Conservation (phyloP, 2,329 filamentous ascomycete genomes). For the Aspergillus eucalypticola region DNA sequence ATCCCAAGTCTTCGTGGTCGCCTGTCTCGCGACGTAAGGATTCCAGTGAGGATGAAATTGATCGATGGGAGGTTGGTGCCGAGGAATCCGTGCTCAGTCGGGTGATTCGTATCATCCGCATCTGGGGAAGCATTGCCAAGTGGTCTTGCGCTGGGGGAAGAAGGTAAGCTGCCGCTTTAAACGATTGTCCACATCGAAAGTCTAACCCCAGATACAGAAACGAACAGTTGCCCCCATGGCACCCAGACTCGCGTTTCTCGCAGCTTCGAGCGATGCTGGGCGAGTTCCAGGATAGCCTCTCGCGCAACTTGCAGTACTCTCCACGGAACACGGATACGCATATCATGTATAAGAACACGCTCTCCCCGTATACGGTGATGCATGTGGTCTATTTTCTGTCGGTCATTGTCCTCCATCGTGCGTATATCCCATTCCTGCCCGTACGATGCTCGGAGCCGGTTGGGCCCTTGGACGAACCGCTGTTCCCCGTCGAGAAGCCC, state of each 20-base stretch:
- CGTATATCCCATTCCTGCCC: conserved; percentile 58
- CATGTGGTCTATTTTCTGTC: conserved; percentile 57
- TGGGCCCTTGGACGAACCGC: conserved; percentile 55
- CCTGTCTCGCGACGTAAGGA: conserved; percentile 42
- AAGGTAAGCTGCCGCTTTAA: conserved; percentile 41
- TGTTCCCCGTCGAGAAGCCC: conserved; percentile 47
- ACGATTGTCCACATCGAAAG: not conserved
- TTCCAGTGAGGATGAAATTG: conserved; percentile 46
- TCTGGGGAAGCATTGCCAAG: conserved; percentile 57
- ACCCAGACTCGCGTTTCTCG: conserved; percentile 51
- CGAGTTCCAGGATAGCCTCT: conserved; percentile 54
- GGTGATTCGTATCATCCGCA: conserved; percentile 56
- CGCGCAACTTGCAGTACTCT: conserved; percentile 54
- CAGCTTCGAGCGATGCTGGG: conserved; percentile 48
- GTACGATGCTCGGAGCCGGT: conserved; percentile 51
- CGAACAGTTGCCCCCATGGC: conserved; percentile 56
- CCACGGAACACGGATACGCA: conserved; percentile 56
- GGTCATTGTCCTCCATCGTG: conserved; percentile 56
- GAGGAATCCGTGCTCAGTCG: conserved; percentile 57
- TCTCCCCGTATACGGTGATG: conserved; percentile 57
- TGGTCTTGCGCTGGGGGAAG: conserved; percentile 59
- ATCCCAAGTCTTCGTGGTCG: conserved; percentile 40
- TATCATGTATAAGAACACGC: conserved; percentile 52
- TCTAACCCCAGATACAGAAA: conserved; percentile 32
- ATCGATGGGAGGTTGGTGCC: conserved; percentile 54